phyloP scores from a whole-genome alignment of 371 early-diverging fungal genomes.

The Mucor mucedo region DNA sequence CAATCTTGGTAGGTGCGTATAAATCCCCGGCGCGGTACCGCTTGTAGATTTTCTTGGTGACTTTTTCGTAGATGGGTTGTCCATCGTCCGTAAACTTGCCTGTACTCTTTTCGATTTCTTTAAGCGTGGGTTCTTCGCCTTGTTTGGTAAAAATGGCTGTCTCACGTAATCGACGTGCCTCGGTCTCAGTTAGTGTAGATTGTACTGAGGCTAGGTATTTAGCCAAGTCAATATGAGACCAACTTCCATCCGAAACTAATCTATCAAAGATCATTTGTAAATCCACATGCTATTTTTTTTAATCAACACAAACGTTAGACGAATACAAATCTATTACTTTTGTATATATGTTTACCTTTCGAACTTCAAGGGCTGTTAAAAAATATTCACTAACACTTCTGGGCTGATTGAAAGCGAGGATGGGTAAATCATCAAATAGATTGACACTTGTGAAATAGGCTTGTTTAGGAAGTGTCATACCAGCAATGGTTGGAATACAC shows the following conservation, averaged over 20 bases:
- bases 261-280: slow-evolving; percentile 87
- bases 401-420: slow-evolving; percentile 59
- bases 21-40: slow-evolving; percentile 76
- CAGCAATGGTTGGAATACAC: slow-evolving; percentile 79
- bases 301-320: background rate
- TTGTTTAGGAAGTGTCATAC: slow-evolving; percentile 72
- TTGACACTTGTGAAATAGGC: slow-evolving; percentile 83
- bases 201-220: slow-evolving; percentile 81
- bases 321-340: background rate
- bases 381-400: slow-evolving; percentile 63
- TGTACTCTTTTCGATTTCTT: slow-evolving; percentile 23
- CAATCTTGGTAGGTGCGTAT: slow-evolving; percentile 70
- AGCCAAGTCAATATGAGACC: slow-evolving; percentile 86
- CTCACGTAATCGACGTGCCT: slow-evolving; percentile 65
- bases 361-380: slow-evolving; percentile 75
- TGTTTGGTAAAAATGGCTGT: slow-evolving; percentile 77
- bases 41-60: slow-evolving; percentile 28
- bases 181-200: slow-evolving; percentile 63
- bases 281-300: slow-evolving; percentile 71
- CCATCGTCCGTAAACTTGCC: slow-evolving; percentile 21
- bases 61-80: slow-evolving; percentile 26
- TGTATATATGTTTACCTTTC: slow-evolving; percentile 58
- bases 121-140: slow-evolving; percentile 39
- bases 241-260: slow-evolving; percentile 77
- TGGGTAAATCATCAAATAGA: slow-evolving; percentile 84